Evolutionary conservation across 2,329 filamentous ascomycete species (phyloP), one percentile per base, ranked within the genome.

Genomic region (Diaporthe vexans): DNA sequence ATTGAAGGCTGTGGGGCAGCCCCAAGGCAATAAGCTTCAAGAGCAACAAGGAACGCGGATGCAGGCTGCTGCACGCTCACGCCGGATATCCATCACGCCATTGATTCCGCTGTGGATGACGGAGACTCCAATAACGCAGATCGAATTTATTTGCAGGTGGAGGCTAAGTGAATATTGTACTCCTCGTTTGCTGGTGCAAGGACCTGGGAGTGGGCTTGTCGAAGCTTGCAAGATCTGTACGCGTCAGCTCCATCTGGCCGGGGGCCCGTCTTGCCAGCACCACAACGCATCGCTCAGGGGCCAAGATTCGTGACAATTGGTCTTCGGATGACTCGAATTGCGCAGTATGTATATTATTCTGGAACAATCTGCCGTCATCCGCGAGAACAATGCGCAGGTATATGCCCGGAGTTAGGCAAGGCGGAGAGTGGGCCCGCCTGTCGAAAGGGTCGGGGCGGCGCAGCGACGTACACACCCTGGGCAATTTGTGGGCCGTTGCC

Each of bases 151-250:
- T 24, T 0, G 9, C 40, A 13, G 57, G 59, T 46, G 59, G 59
- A 63, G 59, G 59, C 24, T 24, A 17, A 29, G 59, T 33, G 13
- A 4, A 24, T 8, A 17, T 46, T 33, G 9, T 8, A 10, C 24
- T 24, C 15, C 6, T 26, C 24, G 24, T 15, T 61, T 63, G 59
- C 40, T 33, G 40, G 59, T 33, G 59, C 59, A 63, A 46, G 29
- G 59, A 63, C 59, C 59, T 17, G 59, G 7, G 59, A 46, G 59
- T 63, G 59, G 24, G 21, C 59, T 63, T 63, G 40, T 63, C 59
- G 59, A 24, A 63, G 59, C 59, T 63, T 46, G 59, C 59, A 63
- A 29, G 24, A n/a, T 46, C 21, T 17, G 59, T 63, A 63, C 59
- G 59, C 59, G 59, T 63, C 59, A 63, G 59, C 59, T 48, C 59